These are phyloP conservation scores for Thalassiosira profunda DNA, from an alignment of 108 stramenopile genomes.

Conservation along the genomic window DNA sequence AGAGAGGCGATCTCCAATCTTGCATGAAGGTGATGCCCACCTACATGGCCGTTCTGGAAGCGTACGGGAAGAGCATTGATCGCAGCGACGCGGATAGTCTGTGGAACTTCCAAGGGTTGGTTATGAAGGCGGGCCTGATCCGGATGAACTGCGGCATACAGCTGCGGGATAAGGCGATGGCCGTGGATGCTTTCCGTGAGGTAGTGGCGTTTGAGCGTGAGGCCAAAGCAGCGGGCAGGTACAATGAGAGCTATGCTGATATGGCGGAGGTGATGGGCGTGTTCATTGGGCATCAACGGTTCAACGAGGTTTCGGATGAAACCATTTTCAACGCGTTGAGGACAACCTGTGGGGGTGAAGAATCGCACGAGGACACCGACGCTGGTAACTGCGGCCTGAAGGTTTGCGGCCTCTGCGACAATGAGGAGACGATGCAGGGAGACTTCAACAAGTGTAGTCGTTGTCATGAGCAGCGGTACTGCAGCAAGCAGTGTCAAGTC, in stretches of 20 bases:
- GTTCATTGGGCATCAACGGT: background rate
- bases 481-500: conserved; percentile 13
- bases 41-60: conserved; percentile 8
- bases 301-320: background rate
- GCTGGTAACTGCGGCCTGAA: background rate
- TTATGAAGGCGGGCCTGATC: conserved; percentile 5
- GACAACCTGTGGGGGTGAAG: background rate
- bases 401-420: no score
- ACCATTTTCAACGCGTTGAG: background rate
- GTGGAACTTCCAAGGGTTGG: conserved; percentile 3
- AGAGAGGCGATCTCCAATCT: conserved; percentile 7
- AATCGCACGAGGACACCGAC: background rate
- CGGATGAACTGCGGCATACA: background rate
- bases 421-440: background rate
- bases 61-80: conserved; percentile 5
- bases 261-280: background rate
- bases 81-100: background rate
- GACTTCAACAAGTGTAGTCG: conserved; percentile 11
- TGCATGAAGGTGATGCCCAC: conserved; percentile 9
- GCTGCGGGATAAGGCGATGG: conserved; percentile 2
- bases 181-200: conserved; percentile 6
- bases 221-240: background rate
- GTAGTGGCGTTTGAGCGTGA: conserved; percentile 9
- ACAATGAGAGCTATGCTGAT: background rate
- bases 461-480: conserved; percentile 3